Base-by-base conservation (phyloP, 1,284 basidiomycete genomes). In the Ustilago loliicola region DNA sequence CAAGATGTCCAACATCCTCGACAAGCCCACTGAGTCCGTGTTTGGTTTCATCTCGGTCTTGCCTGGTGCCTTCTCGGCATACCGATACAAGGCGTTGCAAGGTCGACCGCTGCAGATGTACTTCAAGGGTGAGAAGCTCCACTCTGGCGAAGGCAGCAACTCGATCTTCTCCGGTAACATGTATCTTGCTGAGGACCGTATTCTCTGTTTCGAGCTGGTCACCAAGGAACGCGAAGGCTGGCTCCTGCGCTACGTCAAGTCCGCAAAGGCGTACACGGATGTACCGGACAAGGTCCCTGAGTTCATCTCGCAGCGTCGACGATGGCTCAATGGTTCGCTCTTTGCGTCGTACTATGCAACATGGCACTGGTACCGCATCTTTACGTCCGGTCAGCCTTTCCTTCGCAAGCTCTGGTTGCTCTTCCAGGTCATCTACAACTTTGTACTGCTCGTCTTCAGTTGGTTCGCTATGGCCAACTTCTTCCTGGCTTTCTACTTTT, bases 31-130 rank as follows among this genome's bases (percentile, higher is more conserved):
- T 86, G 89, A 90, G 82, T 88, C 87, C 21, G 87, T 25, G 89
- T 95, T 97, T 87, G 95, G 95, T 6, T 96, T 95, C 85, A 96
- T 97, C 85, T 93, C 93, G 0, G 94, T 97, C 36, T 87, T 97
- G 56, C 95, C 95, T 2, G 95, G 95, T 77, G 95, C 95, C 3
- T 97, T 97, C 87, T 94, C 93, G 65, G 95, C 95, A 1, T 86
- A 83, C 61, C 76, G 85, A 64, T 96, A 95, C 87, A 94, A 94
- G 67, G 95, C 95, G 10, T 87, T 97, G 61, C 93, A 94, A 86
- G 95, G 94, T 0, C 64, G 77, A 13, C 96, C 96, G 0, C 84
- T 98, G 74, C 92, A 94, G 79, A 94, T 95, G 87, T 98, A 98
- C 88, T 98, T 98, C 89, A 88, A 95, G 40, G 95, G 96, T 36